Evolutionary conservation across 352 stramenopile genomes (phyloP), one percentile per base, ranked within the genome.

Genomic region (Globisporangium megalacanthum): DNA sequence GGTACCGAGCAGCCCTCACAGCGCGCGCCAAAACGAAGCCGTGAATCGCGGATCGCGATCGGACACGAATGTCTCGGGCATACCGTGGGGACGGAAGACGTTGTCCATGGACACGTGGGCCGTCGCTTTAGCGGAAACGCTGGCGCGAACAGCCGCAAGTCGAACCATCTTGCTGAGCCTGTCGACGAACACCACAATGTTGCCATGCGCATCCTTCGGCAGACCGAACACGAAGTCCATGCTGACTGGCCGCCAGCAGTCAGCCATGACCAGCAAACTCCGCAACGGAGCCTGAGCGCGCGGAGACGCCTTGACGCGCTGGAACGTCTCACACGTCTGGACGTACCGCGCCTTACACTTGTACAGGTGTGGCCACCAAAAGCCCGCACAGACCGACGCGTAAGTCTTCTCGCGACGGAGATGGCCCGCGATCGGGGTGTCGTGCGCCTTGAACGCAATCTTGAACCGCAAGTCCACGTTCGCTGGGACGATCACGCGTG

Each of bases 161-260:
- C 17, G 37, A n/a, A 44, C 37, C 37, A 44, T 44, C 37, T 44
- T 44, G 37, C 37, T 44, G 5, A 44, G 17, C 4, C 10, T 4
- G n/a, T 44, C 37, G 1, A 44, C 10, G 37, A 44, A 44, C 6
- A 44, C 37, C 37, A 44, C 10, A 6, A 44, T 15, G 10, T 15
- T 44, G 14, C 37, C 10, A 4, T 4, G 14, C 10, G 7, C 4
- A 13, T 75, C 77, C 19, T 11, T 11, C 49, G 29, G 49, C 4
- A 46, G 29, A 1, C 49, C 49, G 31, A 55, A 44, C 1, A 55
- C 20, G 25, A 55, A 55, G 49, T 55, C 51, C 51, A 56, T 56
- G 7, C 13, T 31, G 39, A 56, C 19, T 1, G 51, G 29, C 39
- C 47, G 47, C 50, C 50, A 55, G 37, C 50, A 55, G 0, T 45